Percentiles rank a stretch among this genome's conserved stretches.
Evolutionary conservation across 2,329 filamentous ascomycete genomes (phyloP).

Genomic region (Elsinoe ampelina): DNA sequence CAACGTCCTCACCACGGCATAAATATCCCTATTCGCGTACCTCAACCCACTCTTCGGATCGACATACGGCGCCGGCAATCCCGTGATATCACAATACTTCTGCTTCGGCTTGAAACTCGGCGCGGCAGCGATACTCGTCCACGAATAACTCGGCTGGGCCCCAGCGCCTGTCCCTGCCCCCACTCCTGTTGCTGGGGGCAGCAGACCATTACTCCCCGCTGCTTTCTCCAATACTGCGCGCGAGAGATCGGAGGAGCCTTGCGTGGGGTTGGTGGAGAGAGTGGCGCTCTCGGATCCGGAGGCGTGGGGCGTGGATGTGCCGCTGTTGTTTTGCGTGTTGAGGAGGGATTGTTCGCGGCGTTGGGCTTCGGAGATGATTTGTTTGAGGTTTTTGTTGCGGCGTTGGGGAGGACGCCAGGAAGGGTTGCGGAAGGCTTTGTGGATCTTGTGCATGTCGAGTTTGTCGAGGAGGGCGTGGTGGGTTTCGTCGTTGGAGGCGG

Average conservation of each 20-base stretch:
- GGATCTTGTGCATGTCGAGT: constrained; percentile 79
- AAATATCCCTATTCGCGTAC: constrained; percentile 90
- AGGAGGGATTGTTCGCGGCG: constrained; percentile 83
- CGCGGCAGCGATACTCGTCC: constrained; percentile 93
- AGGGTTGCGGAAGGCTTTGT: constrained; percentile 82
- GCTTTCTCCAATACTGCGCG: constrained; percentile 85
- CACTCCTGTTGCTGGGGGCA: constrained; percentile 21
- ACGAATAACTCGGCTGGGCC: constrained; percentile 62
- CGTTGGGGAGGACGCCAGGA: constrained; percentile 88
- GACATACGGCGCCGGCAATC: constrained; percentile 79
- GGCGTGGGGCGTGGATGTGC: constrained; percentile 55
- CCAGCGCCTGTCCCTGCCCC: not conserved
- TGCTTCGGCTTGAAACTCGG: constrained; percentile 71
- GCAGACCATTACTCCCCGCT: constrained; percentile 21
- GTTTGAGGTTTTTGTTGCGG: constrained; percentile 98
- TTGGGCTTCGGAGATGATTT: constrained; percentile 81
- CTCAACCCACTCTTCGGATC: constrained; percentile 91
- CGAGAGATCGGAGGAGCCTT: constrained; percentile 76
- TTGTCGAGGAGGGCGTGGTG: constrained; percentile 81
- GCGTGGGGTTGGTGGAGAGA: constrained; percentile 72
- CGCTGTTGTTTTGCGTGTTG: constrained; percentile 66
- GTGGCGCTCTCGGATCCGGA: constrained; percentile 29
- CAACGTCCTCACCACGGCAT: constrained; percentile 68
- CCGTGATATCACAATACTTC: constrained; percentile 94
- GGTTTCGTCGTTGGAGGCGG: constrained; percentile 63